phyloP scores from a whole-genome alignment of 805 yeast species.

The Helenozyma baotianmanensis region DNA sequence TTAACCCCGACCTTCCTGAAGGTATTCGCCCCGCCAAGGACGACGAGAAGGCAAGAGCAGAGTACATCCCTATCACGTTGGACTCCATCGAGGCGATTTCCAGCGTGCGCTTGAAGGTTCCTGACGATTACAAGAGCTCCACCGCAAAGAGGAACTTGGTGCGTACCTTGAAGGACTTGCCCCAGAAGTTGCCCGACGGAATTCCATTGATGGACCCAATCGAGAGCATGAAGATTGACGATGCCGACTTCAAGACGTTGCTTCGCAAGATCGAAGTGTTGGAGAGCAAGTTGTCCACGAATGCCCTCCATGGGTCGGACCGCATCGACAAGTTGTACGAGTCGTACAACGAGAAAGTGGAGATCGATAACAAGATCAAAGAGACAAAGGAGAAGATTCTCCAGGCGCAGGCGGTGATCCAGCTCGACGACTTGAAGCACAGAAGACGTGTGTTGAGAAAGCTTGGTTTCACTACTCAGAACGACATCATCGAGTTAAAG shows the following conservation, averaged over 20 bases:
- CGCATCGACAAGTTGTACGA: constrained; percentile 60
- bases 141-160: constrained; percentile 56
- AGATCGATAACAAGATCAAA: constrained; percentile 55
- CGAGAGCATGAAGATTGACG: constrained; percentile 87
- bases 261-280: constrained; percentile 77
- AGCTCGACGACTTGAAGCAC: constrained; percentile 87
- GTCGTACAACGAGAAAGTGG: constrained; percentile 61
- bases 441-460: constrained; percentile 91
- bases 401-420: constrained; percentile 88
- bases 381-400: constrained; percentile 57
- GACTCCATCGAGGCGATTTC: constrained; percentile 72
- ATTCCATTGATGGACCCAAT: constrained; percentile 89
- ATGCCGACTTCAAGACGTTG: constrained; percentile 66
- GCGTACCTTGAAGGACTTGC: constrained; percentile 75
- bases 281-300: constrained; percentile 65
- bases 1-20: constrained; percentile 73
- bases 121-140: constrained; percentile 60
- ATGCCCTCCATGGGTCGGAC: constrained; percentile 62
- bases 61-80: constrained; percentile 80
- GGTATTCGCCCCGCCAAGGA: constrained; percentile 81
- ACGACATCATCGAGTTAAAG: constrained; percentile 89
- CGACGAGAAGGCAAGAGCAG: constrained; percentile 69
- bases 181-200: constrained; percentile 82
- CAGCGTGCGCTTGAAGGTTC: constrained; percentile 75
- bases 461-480: constrained; percentile 80